Evolutionary conservation across 2,329 filamentous ascomycete genomes (phyloP), one percentile per base, ranked within the genome.

Genomic region (Aspergillus hiratsukae): DNA sequence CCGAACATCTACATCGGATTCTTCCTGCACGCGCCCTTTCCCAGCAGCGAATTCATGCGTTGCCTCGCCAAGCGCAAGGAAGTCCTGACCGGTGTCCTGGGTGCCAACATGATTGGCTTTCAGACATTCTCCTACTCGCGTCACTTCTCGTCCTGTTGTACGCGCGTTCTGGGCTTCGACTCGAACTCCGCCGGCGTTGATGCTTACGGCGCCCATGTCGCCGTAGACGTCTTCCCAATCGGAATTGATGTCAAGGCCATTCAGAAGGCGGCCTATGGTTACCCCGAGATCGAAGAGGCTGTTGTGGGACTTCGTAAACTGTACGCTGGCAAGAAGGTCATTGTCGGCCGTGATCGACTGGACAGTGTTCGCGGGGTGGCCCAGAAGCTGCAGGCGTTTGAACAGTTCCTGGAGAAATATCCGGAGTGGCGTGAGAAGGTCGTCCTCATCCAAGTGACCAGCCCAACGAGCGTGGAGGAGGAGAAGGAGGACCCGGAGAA

Each of bases 361-460:
- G 93, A 97, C 73, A 93, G 89, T 66, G 91, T 96, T 48, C 85
- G 92, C 60, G 93, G 94, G 69, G 92, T 97, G 14, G 87, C 90
- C n/a, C 93, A 97, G 75, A 97, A 97, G 75, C 81, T 97, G 31
- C 89, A 95, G 77, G 93, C 92, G 0, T 97, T 96, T 71, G 91
- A 97, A 74, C 84, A 88, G 57, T 97, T 97, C 77, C 81, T 97
- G 41, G 90, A 95, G 67, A 83, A 88, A 60, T 95, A 94, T 69
- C 92, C 93, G 2, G 87, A 96, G 72, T 97, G 91, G 92, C 86
- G 87, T 52, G 91, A 92, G 60, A 89, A 91, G 76, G 92, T 96
- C 1, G 91, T 97, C 6, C 80, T 97, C 54, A 94, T 97, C 61
- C 93, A 97, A 76, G 91, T 97, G 58, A 97, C 93, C 0, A 96